These are phyloP conservation scores for Acer campestre DNA, from an alignment of 345 rosid species.

Conservation along the genomic window DNA sequence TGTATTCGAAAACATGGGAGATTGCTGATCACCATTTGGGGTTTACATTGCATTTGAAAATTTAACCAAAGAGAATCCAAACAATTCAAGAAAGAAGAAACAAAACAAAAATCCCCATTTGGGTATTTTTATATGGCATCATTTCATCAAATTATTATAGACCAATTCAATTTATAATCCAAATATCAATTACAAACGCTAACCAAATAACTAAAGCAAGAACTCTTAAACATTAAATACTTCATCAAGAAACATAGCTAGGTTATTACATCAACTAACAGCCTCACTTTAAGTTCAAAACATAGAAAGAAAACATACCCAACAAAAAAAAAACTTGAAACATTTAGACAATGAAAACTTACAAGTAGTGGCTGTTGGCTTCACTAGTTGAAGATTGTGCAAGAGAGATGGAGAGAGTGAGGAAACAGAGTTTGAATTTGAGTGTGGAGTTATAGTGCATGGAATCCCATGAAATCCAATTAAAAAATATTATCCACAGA, in stretches of 20 bases:
- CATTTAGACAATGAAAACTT: not conserved
- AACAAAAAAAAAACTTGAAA: not conserved
- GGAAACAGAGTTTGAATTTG: not conserved
- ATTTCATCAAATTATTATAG: not conserved
- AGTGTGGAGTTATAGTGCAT: not conserved
- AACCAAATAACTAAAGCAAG: not conserved
- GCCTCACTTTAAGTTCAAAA: not conserved
- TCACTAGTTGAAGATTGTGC: not conserved
- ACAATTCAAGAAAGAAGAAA: not conserved
- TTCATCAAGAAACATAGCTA: not conserved
- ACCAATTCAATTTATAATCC: not conserved
- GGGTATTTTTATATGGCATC: not conserved
- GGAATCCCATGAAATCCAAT: not conserved
- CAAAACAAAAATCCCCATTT: not conserved
- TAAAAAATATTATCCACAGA: constrained; percentile 11
- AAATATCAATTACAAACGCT: not conserved
- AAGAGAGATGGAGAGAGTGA: not conserved
- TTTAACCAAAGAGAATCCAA: not conserved
- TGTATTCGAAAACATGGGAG: not conserved
- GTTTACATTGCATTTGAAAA: not conserved
- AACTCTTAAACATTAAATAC: not conserved
- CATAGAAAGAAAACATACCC: not conserved
- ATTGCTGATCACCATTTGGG: not conserved
- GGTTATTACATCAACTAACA: not conserved
- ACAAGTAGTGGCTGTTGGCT: not conserved